These are phyloP conservation scores for Aquilaria yunnanensis DNA, from an alignment of 345 rosid genomes.

Conservation along the genomic window DNA sequence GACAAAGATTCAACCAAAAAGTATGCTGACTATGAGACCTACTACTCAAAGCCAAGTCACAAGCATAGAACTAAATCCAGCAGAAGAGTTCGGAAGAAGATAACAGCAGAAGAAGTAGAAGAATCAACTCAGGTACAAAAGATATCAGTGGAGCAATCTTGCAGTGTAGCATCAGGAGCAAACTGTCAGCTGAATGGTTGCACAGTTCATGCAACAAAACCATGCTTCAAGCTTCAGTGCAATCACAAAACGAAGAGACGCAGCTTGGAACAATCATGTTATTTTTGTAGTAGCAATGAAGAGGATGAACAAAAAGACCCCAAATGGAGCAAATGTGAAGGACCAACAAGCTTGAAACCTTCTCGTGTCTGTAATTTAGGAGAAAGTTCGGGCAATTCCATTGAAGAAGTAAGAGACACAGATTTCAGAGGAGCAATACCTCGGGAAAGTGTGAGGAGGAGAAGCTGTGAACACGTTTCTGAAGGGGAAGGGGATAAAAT, in stretches of 20 bases:
- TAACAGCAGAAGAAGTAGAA: neutral
- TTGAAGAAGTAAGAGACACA: conserved; percentile 12
- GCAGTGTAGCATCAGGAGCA: neutral
- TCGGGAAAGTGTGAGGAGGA: conserved; percentile 17
- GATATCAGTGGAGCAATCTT: conserved; percentile 6
- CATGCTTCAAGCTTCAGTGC: neutral
- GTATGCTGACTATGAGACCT: conserved; percentile 25
- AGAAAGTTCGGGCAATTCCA: conserved; percentile 1
- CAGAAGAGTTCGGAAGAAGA: conserved; percentile 19
- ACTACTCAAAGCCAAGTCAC: conserved; percentile 26
- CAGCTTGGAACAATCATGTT: conserved; percentile 27
- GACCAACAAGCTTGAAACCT: neutral
- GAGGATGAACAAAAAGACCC: conserved; percentile 6
- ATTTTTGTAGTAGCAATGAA: conserved; percentile 7
- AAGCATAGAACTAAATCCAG: conserved; percentile 16
- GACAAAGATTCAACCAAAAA: conserved; percentile 21
- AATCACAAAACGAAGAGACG: conserved; percentile 10
- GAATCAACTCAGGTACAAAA: conserved; percentile 4
- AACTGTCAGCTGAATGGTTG: conserved; percentile 1
- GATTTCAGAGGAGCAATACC: neutral
- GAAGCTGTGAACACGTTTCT: conserved; percentile 17
- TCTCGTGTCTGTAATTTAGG: conserved; percentile 1
- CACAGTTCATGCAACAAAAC: neutral
- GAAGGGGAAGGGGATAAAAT: conserved; percentile 5
- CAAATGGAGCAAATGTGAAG: neutral